Evolutionary conservation across 257 asterid species (phyloP).

Genomic region (Solanum gandarillasii): DNA sequence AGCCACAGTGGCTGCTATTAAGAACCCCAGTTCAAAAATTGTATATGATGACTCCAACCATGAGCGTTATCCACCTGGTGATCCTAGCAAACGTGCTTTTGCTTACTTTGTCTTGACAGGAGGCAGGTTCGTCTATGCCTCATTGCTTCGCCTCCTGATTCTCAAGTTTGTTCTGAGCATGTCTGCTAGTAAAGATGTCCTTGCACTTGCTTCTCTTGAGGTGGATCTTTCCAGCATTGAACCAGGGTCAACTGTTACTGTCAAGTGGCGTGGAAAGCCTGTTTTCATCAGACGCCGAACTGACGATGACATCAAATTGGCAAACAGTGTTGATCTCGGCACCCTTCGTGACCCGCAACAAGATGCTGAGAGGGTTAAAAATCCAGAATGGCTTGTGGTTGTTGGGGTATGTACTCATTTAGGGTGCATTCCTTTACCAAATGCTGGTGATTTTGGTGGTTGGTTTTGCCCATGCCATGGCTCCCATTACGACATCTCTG

Average conservation of each 20-base stretch:
- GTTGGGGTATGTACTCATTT: conserved; percentile 89
- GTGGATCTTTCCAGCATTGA: conserved; percentile 85
- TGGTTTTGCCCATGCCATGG: conserved; percentile 99
- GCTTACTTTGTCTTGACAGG: conserved; percentile 86
- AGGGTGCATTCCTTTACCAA: conserved; percentile 93
- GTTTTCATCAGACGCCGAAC: conserved; percentile 87
- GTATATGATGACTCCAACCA: conserved; percentile 72
- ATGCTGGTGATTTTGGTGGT: conserved; percentile 96
- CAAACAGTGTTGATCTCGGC: conserved; percentile 62
- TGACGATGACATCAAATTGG: conserved; percentile 68
- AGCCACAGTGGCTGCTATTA: conserved; percentile 68
- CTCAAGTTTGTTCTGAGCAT: conserved; percentile 86
- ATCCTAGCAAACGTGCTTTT: conserved; percentile 89
- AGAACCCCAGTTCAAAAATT: conserved; percentile 73
- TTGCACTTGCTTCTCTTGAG: conserved; percentile 88
- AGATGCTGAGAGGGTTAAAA: conserved; percentile 82
- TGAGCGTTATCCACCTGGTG: conserved; percentile 86
- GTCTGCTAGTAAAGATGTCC: conserved; percentile 97
- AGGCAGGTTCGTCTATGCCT: conserved; percentile 90
- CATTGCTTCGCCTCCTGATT: conserved; percentile 78
- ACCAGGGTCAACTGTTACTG: conserved; percentile 86
- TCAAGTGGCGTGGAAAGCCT: conserved; percentile 98
- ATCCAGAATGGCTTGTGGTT: conserved; percentile 88
- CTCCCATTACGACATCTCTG: conserved; percentile 84
- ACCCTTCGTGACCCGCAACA: conserved; percentile 87